Percentiles rank a stretch among this genome's conserved stretches.
These are phyloP conservation scores for Candida tallmaniae DNA, from an alignment of 805 yeast species.

Conservation along the genomic window DNA sequence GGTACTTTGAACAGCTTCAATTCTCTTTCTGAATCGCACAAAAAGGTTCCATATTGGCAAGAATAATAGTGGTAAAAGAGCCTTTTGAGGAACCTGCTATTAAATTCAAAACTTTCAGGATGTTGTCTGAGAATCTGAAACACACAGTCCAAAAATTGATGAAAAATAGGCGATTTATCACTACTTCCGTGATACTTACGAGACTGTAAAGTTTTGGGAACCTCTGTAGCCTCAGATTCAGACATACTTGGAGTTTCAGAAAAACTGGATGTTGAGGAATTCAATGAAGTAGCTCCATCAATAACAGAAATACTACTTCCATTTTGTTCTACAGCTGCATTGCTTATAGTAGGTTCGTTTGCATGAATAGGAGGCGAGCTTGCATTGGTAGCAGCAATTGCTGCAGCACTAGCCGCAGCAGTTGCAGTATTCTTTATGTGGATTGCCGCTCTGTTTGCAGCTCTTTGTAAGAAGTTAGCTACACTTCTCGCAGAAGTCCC, in stretches of 20 bases:
- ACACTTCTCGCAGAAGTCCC: constrained; percentile 24
- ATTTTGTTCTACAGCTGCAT: background rate
- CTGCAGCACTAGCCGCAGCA: constrained; percentile 15
- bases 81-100: constrained; percentile 81
- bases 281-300: constrained; percentile 8
- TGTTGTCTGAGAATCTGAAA: constrained; percentile 72
- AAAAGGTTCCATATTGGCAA: constrained; percentile 91
- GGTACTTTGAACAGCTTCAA: constrained; percentile 30
- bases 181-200: constrained; percentile 30
- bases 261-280: constrained; percentile 1
- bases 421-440: constrained; percentile 37
- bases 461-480: constrained; percentile 35
- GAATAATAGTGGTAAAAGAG: constrained; percentile 84
- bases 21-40: constrained; percentile 72
- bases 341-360: too few relatives aligned
- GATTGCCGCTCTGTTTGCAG: constrained; percentile 40
- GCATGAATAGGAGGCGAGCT: too few relatives aligned
- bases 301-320: too few relatives aligned
- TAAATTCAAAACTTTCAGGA: constrained; percentile 76
- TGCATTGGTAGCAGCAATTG: constrained; percentile 5
- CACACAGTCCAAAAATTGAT: constrained; percentile 87
- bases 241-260: constrained; percentile 2
- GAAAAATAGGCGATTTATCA: constrained; percentile 78
- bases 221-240: background rate
- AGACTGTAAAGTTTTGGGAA: constrained; percentile 1